Conservation (phyloP, 139 green algal genomes). For the Pseudopediastrum boryanum region DNA sequence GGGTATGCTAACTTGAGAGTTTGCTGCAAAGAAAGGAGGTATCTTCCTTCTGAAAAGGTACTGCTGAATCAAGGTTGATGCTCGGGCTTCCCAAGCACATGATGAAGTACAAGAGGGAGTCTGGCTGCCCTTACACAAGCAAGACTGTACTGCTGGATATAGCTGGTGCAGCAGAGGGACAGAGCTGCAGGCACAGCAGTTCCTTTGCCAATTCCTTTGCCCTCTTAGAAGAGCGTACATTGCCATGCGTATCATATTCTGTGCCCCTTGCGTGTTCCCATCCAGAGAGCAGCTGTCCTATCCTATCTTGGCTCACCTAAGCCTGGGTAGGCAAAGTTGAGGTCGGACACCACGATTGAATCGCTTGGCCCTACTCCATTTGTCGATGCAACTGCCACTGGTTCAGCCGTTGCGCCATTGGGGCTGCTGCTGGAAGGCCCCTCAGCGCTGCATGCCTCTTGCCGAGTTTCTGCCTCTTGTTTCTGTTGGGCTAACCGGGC, state of each 20-base stretch:
- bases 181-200: background rate
- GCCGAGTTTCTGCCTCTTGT: background rate
- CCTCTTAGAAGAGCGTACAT: background rate
- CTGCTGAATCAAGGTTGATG: too few species aligned
- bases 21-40: too few species aligned
- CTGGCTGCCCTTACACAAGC: background rate
- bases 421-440: background rate
- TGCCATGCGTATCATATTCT: background rate
- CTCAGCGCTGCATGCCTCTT: background rate
- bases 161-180: background rate
- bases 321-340: conserved; percentile 82
- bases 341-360: conserved; percentile 36
- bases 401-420: background rate
- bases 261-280: background rate
- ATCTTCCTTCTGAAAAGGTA: too few species aligned
- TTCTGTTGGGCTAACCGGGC: conserved; percentile 34
- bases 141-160: background rate
- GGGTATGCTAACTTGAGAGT: too few species aligned
- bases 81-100: too few species aligned
- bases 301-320: conserved; percentile 57
- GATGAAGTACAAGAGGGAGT: too few species aligned
- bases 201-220: background rate
- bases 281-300: background rate
- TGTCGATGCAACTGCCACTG: background rate
- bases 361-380: background rate